Evolutionary conservation across 2,329 filamentous ascomycete species (phyloP), one percentile per base, ranked within the genome.

Genomic region (Microcyclosporella mali): DNA sequence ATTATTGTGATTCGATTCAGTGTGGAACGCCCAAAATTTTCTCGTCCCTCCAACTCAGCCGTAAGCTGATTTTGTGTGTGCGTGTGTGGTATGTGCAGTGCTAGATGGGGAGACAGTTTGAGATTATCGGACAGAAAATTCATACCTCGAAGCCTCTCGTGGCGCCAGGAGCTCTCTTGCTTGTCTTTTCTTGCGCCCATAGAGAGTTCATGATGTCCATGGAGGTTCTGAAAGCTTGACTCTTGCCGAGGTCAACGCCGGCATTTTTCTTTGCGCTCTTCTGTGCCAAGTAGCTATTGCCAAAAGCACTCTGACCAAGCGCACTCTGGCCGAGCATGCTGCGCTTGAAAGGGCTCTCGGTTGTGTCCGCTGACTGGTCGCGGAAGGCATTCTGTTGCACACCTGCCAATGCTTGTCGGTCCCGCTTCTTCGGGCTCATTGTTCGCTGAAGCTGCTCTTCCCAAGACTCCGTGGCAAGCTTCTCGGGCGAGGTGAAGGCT

Each of bases 171-270:
- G 46, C 36, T 33, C 46, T 52, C 38, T 59, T 65, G 77, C 57
- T 66, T 51, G 74, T 74, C 69, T 78, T 80, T 49, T 66, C 81
- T 66, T 84, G 79, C 63, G 85, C 84, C 66, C 94, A 95, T 43
- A 95, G 72, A 36, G 88, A 94, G 63, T 94, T 90, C 88, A 95
- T 95, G 63, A 95, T 72, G 70, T 95, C 92, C 68, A 97, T 94
- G 59, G 85, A 89, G 15, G 85, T 95, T 15, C 81, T 78, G 65
- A 95, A 90, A 1, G 84, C 82, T 51, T 79, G 78, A 33, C 57
- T 61, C 45, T 56, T 56, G 17, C 52, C 49, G 6, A 60, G 40
- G 30, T 29, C 37, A 17, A 15, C 34, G 2, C 25, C 46, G 19
- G 55, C 42, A 30, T 47, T 51, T 43, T 59, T 59, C 52, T 58